These are phyloP conservation scores for Alternaria longipes DNA, from an alignment of 2,329 filamentous ascomycete genomes.

Conservation along the genomic window DNA sequence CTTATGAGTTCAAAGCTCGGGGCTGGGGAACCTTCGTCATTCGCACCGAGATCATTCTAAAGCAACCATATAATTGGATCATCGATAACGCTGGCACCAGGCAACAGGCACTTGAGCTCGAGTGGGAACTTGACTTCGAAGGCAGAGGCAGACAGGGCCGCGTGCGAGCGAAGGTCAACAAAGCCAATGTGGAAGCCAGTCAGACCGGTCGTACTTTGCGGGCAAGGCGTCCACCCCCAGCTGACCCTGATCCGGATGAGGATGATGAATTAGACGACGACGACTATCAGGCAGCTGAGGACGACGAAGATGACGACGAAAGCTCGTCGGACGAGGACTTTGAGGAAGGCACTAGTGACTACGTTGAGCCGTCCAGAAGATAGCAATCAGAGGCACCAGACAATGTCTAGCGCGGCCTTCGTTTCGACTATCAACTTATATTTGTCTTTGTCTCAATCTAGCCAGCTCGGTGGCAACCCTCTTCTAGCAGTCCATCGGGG, in stretches of 20 bases:
- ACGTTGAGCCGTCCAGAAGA: constrained; percentile 23
- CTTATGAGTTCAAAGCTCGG: constrained; percentile 53
- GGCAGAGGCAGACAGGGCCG: constrained; percentile 54
- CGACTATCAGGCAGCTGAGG: constrained; percentile 23
- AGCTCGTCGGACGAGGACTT: not conserved
- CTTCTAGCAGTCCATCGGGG: not conserved
- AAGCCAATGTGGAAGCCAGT: constrained; percentile 29
- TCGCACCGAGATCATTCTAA: constrained; percentile 53
- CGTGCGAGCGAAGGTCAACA: constrained; percentile 53
- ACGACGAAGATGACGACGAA: constrained; percentile 22
- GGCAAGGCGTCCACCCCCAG: not conserved
- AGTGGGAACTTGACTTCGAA: constrained; percentile 56
- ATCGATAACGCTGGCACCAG: constrained; percentile 48
- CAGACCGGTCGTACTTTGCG: constrained; percentile 25
- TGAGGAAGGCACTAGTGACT: constrained; percentile 24
- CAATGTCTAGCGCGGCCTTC: not conserved
- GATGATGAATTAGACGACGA: constrained; percentile 28
- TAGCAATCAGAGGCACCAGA: not conserved
- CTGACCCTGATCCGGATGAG: constrained; percentile 3
- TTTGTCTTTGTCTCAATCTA: not conserved
- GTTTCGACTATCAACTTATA: not conserved
- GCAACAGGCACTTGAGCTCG: constrained; percentile 49
- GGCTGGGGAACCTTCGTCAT: constrained; percentile 58
- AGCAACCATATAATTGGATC: constrained; percentile 56
- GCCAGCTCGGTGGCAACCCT: not conserved